phyloP scores from a whole-genome alignment of 2,329 filamentous ascomycete species.

The Aureobasidium sp. region DNA sequence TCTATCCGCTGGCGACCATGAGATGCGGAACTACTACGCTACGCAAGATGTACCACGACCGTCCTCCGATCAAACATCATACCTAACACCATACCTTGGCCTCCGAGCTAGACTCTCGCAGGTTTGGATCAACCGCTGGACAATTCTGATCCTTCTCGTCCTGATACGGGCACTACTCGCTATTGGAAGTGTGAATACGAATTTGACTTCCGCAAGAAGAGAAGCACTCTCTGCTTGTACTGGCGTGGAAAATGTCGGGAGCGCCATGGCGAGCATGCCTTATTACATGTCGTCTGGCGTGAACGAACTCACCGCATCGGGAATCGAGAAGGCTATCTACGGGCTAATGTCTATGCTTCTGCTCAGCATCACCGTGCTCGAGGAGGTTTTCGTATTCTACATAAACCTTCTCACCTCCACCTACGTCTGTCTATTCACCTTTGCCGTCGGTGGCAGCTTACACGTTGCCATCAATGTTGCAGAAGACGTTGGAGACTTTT shows the following conservation, averaged over 20 bases:
- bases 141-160: constrained; percentile 76
- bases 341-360: constrained; percentile 72
- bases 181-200: constrained; percentile 60
- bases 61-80: constrained; percentile 54
- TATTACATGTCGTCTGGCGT: constrained; percentile 85
- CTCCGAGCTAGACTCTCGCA: constrained; percentile 84
- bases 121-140: constrained; percentile 97
- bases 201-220: constrained; percentile 65
- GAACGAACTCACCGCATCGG: constrained; percentile 72
- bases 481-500: constrained; percentile 49
- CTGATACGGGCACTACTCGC: constrained; percentile 73
- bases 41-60: constrained; percentile 47
- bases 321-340: constrained; percentile 71
- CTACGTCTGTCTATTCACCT: constrained; percentile 80
- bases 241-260: constrained; percentile 86
- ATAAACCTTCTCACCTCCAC: constrained; percentile 88
- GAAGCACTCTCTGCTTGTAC: constrained; percentile 85
- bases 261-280: constrained; percentile 95
- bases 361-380: constrained; percentile 71
- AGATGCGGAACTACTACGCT: constrained; percentile 52
- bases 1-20: constrained; percentile 52
- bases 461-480: constrained; percentile 58
- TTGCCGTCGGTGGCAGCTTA: constrained; percentile 71
- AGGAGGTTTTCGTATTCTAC: constrained; percentile 82
- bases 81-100: constrained; percentile 84